Percentiles rank a stretch among this genome's conserved stretches.
phyloP scores from a whole-genome alignment of 352 stramenopile species.

The Globisporangium nodosum region DNA sequence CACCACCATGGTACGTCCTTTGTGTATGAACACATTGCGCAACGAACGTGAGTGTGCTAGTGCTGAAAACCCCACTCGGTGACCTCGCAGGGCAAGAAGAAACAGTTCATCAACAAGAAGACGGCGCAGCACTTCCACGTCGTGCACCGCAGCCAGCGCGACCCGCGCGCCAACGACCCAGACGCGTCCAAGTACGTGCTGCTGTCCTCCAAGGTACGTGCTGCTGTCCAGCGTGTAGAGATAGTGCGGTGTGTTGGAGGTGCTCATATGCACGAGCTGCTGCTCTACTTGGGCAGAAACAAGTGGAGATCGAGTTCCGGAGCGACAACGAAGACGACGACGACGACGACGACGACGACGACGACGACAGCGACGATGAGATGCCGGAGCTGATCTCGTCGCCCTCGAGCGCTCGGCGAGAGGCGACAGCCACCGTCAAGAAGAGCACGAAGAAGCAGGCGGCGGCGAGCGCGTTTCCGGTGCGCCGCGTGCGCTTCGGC shows the following conservation, averaged over 20 bases:
- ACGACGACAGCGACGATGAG: slow-evolving; percentile 43
- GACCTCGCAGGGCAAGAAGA: slow-evolving; percentile 46
- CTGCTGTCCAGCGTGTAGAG: neutral
- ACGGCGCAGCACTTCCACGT: slow-evolving; percentile 84
- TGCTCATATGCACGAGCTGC: too few relatives aligned
- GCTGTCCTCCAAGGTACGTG: slow-evolving; percentile 45
- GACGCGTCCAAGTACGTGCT: slow-evolving; percentile 83
- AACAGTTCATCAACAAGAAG: slow-evolving; percentile 87
- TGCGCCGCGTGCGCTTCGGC: slow-evolving; percentile 64
- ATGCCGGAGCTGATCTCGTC: slow-evolving; percentile 46
- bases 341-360: slow-evolving; percentile 25
- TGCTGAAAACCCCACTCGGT: neutral
- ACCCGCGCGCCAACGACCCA: slow-evolving; percentile 74
- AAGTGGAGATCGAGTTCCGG: slow-evolving; percentile 59
- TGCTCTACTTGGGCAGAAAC: slow-evolving; percentile 15
- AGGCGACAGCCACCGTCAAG: slow-evolving; percentile 1
- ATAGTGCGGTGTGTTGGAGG: too few relatives aligned
- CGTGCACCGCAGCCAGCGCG: slow-evolving; percentile 79
- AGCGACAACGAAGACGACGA: slow-evolving; percentile 43
- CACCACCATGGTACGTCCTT: neutral
- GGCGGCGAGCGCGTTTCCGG: slow-evolving; percentile 29
- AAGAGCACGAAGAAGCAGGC: slow-evolving; percentile 18
- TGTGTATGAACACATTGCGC: neutral
- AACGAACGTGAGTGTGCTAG: too few relatives aligned
- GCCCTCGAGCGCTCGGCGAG: slow-evolving; percentile 2